Percentiles rank a stretch among this genome's conserved stretches.
Evolutionary conservation across 169 alveolate genomes (phyloP).

Genomic region (Cryptosporidium andersoni): DNA sequence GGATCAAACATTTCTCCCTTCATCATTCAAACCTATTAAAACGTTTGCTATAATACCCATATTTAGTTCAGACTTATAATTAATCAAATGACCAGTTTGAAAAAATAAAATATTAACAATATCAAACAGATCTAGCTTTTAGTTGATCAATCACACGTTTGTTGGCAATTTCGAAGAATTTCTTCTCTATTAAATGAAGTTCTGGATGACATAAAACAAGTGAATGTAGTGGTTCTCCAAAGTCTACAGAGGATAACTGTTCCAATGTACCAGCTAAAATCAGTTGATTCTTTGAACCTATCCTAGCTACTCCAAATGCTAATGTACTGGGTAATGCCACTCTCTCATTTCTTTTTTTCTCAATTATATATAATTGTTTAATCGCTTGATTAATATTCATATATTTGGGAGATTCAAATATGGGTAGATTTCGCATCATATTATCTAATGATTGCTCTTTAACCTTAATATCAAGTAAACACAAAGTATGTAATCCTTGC

Average conservation of each 20-base stretch:
- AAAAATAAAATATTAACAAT: not conserved
- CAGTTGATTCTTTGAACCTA: constrained; percentile 87
- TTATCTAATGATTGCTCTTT: constrained; percentile 96
- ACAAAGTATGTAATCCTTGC: constrained; percentile 93
- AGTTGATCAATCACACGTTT: no score
- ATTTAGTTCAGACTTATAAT: not conserved
- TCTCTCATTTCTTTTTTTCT: constrained; percentile 64
- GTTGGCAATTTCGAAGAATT: constrained; percentile 73
- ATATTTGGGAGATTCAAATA: constrained; percentile 92
- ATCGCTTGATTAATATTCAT: constrained; percentile 92
- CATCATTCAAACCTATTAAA: constrained; percentile 52
- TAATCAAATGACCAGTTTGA: not conserved
- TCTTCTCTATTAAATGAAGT: constrained; percentile 91
- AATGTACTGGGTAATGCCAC: constrained; percentile 78
- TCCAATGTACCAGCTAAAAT: constrained; percentile 85
- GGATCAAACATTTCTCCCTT: constrained; percentile 60
- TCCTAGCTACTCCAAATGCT: constrained; percentile 93
- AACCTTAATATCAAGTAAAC: constrained; percentile 96
- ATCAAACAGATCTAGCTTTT: no score
- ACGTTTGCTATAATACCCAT: constrained; percentile 60
- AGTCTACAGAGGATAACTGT: constrained; percentile 83
- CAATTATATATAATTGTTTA: constrained; percentile 89
- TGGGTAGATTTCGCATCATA: constrained; percentile 89
- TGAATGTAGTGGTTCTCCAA: constrained; percentile 95
- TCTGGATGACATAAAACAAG: constrained; percentile 90